These are phyloP conservation scores for Porosira glacialis DNA, from an alignment of 352 stramenopile species.

Conservation along the genomic window DNA sequence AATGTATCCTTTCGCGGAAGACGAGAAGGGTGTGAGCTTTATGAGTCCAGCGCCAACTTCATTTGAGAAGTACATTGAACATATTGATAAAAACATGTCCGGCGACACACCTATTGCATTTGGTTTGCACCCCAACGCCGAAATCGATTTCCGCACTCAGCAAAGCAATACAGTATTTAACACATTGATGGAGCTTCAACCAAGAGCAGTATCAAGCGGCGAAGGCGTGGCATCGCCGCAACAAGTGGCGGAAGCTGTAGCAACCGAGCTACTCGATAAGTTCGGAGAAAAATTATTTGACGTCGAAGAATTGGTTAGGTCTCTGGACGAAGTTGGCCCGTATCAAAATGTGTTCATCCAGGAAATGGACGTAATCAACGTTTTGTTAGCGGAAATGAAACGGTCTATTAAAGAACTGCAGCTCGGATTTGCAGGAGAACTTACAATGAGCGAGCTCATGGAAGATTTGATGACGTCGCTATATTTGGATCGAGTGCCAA, in stretches of 20 bases:
- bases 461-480: constrained; percentile 90
- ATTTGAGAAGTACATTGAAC: constrained; percentile 94
- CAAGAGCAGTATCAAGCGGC: constrained; percentile 89
- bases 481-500: constrained; percentile 85
- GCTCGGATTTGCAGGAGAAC: constrained; percentile 90
- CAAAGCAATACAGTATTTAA: constrained; percentile 93
- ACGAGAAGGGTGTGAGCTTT: constrained; percentile 95
- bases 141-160: constrained; percentile 96
- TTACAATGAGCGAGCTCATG: constrained; percentile 98
- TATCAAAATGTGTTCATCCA: constrained; percentile 95
- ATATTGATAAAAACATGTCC: constrained; percentile 93
- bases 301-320: constrained; percentile 91
- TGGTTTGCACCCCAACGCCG: constrained; percentile 94
- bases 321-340: constrained; percentile 83
- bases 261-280: constrained; percentile 86
- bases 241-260: constrained; percentile 86
- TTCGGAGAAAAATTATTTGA: constrained; percentile 89
- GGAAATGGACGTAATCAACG: constrained; percentile 95
- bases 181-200: constrained; percentile 85
- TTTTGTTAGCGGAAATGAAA: constrained; percentile 89
- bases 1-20: constrained; percentile 94
- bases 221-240: constrained; percentile 81
- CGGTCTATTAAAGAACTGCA: constrained; percentile 93
- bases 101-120: constrained; percentile 95
- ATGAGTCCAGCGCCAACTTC: constrained; percentile 91